Evolutionary conservation across 768 basidiomycete genomes (phyloP), one percentile per base, ranked within the genome.

Genomic region (Amanita jacksonii): DNA sequence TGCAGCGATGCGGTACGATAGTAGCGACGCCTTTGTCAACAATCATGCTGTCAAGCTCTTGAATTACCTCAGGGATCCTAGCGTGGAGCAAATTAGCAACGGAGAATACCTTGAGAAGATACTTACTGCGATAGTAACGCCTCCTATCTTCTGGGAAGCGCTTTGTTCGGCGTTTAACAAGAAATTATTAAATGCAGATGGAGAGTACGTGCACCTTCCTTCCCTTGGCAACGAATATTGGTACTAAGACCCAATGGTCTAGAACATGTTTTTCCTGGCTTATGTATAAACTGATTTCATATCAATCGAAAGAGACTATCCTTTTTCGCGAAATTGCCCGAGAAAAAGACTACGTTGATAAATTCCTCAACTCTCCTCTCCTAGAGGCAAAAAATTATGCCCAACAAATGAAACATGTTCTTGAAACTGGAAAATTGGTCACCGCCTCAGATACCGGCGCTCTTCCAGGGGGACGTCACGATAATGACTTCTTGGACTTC

Each of bases 401-500:
- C 2, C 27, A 47, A 8, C 45, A 45, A 12, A 53, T 55, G 30
- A 48, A 53, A 34, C 47, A 66, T 24, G 57, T 68, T 24, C 27
- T 68, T 24, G 53, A 59, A 25, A 59, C 62, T 8, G 50, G 53
- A 20, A 55, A 51, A 4, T 18, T 46, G 16, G 51, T 51, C 6
- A 54, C 57, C 5, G 38, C 47, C 5, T 39, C 50, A 13, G 52
- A 57, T 9, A 51, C 38, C 3, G 64, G 59, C 1, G 49, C 54
- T 15, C 57, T 60, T 7, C 74, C 81, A 1, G 82, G 82, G 0
- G 81, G 81, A 3, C 67, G 82, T 3, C 82, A 84, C 45, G 79
- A 82, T 51, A 84, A 85, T 41, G 81, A 85, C 54, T 74, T 75
- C 37, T 58, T 58, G 10, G 69, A 81, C 41, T 84, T 80, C 49